Evolutionary conservation across 164 flowering plant genomes (phyloP), one percentile per base, ranked within the genome.

Genomic region (Vitis labrusca): DNA sequence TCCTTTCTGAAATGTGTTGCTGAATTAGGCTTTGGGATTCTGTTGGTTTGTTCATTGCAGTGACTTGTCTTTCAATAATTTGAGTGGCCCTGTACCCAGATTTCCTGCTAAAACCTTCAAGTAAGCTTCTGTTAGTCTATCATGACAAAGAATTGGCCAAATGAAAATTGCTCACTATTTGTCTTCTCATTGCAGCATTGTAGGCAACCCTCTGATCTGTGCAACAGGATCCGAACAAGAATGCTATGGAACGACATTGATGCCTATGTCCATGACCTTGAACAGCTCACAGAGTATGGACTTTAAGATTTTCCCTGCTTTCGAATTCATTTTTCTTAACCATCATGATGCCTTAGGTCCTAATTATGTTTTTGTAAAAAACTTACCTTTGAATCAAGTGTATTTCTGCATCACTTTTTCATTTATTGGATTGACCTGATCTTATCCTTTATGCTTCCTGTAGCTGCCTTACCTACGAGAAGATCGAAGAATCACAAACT

Each of bases 121-220:
- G 95, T 90, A 75, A 82, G 73, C 27, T 37, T 16, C 11, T 64
- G 8, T 53, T 17, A 4, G 10, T 47, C 32, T 37, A 11, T 44
- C 37, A 9, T 9, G 0, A 17, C 54, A 19, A 27, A 47, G 17
- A 17, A 19, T 68, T 32, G 63, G 57, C 15, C 50, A 55, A 23
- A 47, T 69, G 29, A 71, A 17, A 8, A 53, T 23, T 27, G 53
- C 17, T 59, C n/a, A 51, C 32, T 9, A 14, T 14, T 58, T 64
- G 70, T 3, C 14, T 29, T 53, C 15, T 57, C 53, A 49, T 71
- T 69, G 71, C 85, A 96, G 99, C 86, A 85, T 96, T 70, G 76
- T 90, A 58, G 99, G 99, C 64, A 96, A 96, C 75, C 97, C 97
- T 62, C 79, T 82, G 71, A 86, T 96, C 13, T 96, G 99, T 62